Conservation (phyloP, 345 rosid species). For the Barbarea vulgaris region DNA sequence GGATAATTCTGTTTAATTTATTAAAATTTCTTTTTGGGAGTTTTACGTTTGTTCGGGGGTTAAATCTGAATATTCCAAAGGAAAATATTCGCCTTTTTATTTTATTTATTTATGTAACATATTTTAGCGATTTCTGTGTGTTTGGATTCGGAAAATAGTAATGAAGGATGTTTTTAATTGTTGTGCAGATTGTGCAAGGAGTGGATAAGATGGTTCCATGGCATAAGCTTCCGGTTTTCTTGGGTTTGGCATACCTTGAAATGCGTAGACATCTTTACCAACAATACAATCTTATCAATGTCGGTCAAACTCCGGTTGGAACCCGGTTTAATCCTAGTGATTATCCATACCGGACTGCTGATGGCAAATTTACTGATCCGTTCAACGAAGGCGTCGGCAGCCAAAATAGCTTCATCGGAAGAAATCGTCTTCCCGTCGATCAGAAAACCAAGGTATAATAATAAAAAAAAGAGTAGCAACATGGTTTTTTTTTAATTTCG, state of each 20-base stretch:
- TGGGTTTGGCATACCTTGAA: constrained; percentile 51
- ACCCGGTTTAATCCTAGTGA: constrained; percentile 52
- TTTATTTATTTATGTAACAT: background rate
- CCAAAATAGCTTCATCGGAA: constrained; percentile 55
- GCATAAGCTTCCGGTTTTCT: constrained; percentile 57
- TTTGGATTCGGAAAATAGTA: background rate
- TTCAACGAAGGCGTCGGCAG: constrained; percentile 56
- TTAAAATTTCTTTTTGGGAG: too few relatives aligned
- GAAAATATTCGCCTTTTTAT: too few relatives aligned
- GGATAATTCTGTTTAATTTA: background rate
- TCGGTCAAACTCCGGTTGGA: constrained; percentile 51
- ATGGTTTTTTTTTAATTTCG: background rate
- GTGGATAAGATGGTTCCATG: constrained; percentile 52
- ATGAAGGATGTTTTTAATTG: background rate
- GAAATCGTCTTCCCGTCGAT: constrained; percentile 49
- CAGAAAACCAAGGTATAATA: constrained; percentile 39
- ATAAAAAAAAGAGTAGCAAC: too few relatives aligned
- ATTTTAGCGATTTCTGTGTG: background rate
- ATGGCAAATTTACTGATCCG: constrained; percentile 54
- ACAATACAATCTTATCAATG: constrained; percentile 55
- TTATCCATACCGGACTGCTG: constrained; percentile 54
- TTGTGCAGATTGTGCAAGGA: constrained; percentile 50
- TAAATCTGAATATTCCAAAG: too few relatives aligned
- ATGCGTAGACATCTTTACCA: constrained; percentile 60
- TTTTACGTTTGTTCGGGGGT: too few relatives aligned